A percentile compares a stretch with the other conserved stretches of the same genome.
Evolutionary conservation across 768 basidiomycete genomes (phyloP).

Genomic region (Fistulinella prunicolor): DNA sequence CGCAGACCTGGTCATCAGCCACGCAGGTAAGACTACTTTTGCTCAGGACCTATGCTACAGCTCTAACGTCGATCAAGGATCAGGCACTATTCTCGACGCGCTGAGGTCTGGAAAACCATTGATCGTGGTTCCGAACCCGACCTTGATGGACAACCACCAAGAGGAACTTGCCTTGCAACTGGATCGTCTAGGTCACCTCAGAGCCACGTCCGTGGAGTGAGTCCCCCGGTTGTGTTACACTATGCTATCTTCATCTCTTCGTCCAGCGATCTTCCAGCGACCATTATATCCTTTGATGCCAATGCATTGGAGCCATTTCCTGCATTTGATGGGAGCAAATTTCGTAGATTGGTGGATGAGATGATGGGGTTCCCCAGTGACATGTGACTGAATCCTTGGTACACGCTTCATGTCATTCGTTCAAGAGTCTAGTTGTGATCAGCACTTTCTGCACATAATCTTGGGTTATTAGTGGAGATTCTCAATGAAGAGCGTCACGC

Average conservation of each 20-base stretch:
- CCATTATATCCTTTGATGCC: conserved; percentile 50
- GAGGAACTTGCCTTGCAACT: conserved; percentile 78
- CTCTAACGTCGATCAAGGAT: conserved; percentile 49
- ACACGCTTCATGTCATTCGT: conserved; percentile 5
- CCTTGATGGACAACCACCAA: conserved; percentile 92
- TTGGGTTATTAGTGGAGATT: background rate
- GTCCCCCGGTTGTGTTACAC: conserved; percentile 20
- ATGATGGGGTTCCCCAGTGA: conserved; percentile 63
- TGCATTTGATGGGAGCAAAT: conserved; percentile 62
- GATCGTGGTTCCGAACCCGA: conserved; percentile 86
- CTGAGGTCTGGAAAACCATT: conserved; percentile 71
- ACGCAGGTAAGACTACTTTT: conserved; percentile 67
- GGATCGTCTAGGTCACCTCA: conserved; percentile 53
- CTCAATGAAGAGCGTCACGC: conserved; percentile 34
- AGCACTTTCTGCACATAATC: background rate
- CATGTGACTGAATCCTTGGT: conserved; percentile 22
- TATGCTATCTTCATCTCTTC: conserved; percentile 6
- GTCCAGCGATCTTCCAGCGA: conserved; percentile 50
- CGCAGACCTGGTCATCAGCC: conserved; percentile 84
- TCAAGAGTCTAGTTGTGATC: background rate
- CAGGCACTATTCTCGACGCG: conserved; percentile 91
- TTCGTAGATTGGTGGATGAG: conserved; percentile 66
- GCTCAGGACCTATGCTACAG: background rate
- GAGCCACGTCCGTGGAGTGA: conserved; percentile 56
- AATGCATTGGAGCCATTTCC: conserved; percentile 57